Percentiles rank a stretch among this genome's conserved stretches.
These are phyloP conservation scores for Pythium scleroteichum DNA, from an alignment of 352 stramenopile genomes.

Conservation along the genomic window DNA sequence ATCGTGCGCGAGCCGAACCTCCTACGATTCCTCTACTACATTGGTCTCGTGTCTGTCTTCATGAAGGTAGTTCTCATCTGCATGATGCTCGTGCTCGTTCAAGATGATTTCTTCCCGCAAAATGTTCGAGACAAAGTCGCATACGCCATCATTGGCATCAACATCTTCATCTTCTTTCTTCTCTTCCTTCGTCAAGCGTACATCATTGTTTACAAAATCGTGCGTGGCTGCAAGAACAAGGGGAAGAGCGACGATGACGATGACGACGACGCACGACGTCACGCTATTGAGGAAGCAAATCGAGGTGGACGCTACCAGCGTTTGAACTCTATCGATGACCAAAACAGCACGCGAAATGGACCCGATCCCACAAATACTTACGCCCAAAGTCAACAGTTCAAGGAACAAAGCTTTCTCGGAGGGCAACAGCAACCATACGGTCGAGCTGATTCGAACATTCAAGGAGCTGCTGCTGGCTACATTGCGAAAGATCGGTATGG, in stretches of 20 bases:
- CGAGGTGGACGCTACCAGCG: conserved; percentile 22
- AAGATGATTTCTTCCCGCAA: conserved; percentile 82
- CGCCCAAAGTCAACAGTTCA: conserved; percentile 18
- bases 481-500: conserved; percentile 12
- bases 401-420: conserved; percentile 21
- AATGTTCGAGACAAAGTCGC: conserved; percentile 77
- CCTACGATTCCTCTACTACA: conserved; percentile 83
- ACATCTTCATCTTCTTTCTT: conserved; percentile 83
- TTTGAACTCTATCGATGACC: conserved; percentile 18
- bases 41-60: conserved; percentile 73
- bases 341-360: conserved; percentile 1
- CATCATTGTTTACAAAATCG: conserved; percentile 72
- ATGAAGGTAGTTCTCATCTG: conserved; percentile 82
- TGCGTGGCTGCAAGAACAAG: conserved; percentile 39
- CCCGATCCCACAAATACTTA: conserved; percentile 9
- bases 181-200: conserved; percentile 81
- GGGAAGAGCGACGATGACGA: conserved; percentile 17
- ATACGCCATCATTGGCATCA: conserved; percentile 85
- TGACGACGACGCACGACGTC: conserved; percentile 21
- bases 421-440: conserved; percentile 12
- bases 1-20: conserved; percentile 74
- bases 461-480: conserved; percentile 13
- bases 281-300: conserved; percentile 20
- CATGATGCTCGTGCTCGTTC: conserved; percentile 79
- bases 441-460: conserved; percentile 6